Percentiles rank a stretch among this genome's conserved stretches.
phyloP scores from a whole-genome alignment of 495 filamentous ascomycete species.

The Neurospora pannonica region DNA sequence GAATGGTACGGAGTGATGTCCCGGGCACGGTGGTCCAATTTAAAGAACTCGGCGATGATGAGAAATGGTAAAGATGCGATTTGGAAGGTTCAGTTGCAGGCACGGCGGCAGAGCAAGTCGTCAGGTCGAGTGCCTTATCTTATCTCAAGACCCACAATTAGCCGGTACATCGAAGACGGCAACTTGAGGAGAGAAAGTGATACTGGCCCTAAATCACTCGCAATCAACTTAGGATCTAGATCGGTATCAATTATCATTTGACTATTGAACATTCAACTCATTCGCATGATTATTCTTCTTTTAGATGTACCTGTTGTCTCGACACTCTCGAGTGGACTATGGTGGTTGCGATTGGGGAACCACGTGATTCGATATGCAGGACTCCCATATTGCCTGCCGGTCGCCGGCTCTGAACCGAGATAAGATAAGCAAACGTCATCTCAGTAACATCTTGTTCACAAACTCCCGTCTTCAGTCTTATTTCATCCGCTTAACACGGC shows the following conservation, averaged over 20 bases:
- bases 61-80: neutral
- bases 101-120: neutral
- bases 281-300: rapidly evolving
- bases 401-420: neutral
- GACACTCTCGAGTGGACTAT: neutral
- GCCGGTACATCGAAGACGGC: neutral
- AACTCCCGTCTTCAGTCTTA: neutral
- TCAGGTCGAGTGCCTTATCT: neutral
- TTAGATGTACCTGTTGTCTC: neutral
- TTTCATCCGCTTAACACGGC: neutral
- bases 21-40: no score
- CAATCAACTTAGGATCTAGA: neutral
- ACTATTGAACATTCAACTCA: neutral
- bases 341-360: neutral
- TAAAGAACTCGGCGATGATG: neutral
- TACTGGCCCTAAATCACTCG: neutral
- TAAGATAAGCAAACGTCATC: neutral
- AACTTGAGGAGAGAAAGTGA: neutral
- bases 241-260: neutral
- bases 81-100: neutral
- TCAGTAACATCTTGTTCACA: neutral
- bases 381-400: neutral
- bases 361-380: neutral
- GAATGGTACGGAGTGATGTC: neutral
- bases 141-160: neutral